Evolutionary conservation across 2,329 filamentous ascomycete genomes (phyloP).

Genomic region (Botrytis hyacinthi): DNA sequence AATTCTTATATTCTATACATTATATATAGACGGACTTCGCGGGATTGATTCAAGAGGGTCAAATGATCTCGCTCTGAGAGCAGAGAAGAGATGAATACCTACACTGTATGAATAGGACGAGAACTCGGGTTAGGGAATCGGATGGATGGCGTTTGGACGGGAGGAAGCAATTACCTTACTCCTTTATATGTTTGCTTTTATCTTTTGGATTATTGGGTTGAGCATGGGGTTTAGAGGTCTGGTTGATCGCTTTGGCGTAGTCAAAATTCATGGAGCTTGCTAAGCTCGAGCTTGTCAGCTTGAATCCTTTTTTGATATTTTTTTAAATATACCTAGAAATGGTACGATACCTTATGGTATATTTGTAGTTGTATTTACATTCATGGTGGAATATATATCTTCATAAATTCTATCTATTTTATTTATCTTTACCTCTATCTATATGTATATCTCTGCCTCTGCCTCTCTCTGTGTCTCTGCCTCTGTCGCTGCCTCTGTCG

Average conservation of each 20-base stretch:
- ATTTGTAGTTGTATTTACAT: neutral
- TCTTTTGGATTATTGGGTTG: neutral
- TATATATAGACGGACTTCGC: neutral
- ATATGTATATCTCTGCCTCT: too few species aligned
- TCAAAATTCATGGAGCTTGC: neutral
- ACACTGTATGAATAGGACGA: slow-evolving; percentile 9
- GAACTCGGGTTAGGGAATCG: neutral
- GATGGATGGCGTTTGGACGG: neutral
- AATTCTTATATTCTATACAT: neutral
- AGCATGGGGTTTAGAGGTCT: neutral
- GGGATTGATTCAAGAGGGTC: neutral
- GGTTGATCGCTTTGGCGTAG: neutral
- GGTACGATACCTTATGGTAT: neutral
- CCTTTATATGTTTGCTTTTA: neutral
- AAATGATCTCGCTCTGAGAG: neutral
- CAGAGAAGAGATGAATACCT: neutral
- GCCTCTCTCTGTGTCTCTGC: neutral
- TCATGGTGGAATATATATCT: neutral
- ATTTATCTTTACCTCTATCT: neutral
- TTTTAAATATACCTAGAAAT: neutral
- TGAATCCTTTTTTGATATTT: neutral
- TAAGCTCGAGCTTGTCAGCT: neutral
- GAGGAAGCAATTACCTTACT: neutral
- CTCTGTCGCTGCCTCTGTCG: too few species aligned
- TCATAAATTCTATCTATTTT: neutral